Percentiles rank a stretch among this genome's conserved stretches.
Conservation (phyloP, 768 basidiomycete genomes). For the Coprinopsis sp. region DNA sequence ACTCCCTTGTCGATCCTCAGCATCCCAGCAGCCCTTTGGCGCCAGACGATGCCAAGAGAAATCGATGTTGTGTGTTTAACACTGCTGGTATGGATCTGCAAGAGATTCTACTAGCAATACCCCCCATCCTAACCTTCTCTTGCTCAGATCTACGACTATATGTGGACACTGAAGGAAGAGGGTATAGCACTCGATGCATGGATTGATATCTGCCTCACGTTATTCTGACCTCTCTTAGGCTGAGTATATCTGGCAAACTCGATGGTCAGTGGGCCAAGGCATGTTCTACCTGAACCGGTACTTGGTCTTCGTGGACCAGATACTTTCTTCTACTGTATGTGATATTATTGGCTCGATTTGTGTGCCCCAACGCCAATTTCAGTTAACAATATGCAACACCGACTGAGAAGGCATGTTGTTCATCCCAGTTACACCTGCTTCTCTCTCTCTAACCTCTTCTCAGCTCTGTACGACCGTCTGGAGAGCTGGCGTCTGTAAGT, state of each 20-base stretch:
- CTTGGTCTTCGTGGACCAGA: neutral
- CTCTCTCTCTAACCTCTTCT: too few relatives aligned
- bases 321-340: neutral
- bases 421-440: too few relatives aligned
- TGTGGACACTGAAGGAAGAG: neutral
- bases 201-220: neutral
- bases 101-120: too few relatives aligned
- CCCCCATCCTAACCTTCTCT: neutral
- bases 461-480: too few relatives aligned
- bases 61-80: neutral
- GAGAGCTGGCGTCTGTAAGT: too few relatives aligned
- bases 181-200: neutral
- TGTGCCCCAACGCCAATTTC: too few relatives aligned
- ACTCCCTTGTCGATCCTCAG: too few relatives aligned
- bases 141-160: neutral
- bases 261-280: neutral
- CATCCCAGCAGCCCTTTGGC: too few relatives aligned
- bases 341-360: too few relatives aligned
- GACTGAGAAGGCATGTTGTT: too few relatives aligned
- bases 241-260: neutral
- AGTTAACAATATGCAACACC: too few relatives aligned
- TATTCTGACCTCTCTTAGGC: neutral
- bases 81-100: neutral
- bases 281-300: conserved; percentile 1
- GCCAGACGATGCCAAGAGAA: too few relatives aligned